phyloP scores from a whole-genome alignment of 1,284 basidiomycete genomes.

The Trichosporon sp. region DNA sequence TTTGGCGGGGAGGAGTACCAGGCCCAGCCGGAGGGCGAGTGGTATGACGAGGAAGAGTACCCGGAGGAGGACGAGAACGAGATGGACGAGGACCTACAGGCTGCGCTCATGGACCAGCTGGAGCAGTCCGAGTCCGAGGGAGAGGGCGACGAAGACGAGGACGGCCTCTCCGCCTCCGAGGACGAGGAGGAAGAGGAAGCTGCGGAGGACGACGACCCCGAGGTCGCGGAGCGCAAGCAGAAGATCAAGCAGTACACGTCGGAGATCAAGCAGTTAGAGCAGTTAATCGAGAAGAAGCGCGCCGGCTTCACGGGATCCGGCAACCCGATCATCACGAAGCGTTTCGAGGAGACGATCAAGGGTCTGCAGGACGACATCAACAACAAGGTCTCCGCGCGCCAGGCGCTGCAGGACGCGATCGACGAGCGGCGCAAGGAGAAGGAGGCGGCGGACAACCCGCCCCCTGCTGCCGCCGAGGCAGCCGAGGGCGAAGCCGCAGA shows the following conservation, averaged over 20 bases:
- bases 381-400: constrained; percentile 69
- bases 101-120: constrained; percentile 45
- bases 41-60: constrained; percentile 43
- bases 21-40: constrained; percentile 46
- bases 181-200: constrained; percentile 72
- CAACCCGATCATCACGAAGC: constrained; percentile 88
- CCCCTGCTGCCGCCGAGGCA: constrained; percentile 25
- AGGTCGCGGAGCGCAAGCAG: constrained; percentile 59
- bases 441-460: constrained; percentile 25
- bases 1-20: constrained; percentile 59
- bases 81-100: constrained; percentile 47
- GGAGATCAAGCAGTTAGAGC: constrained; percentile 86
- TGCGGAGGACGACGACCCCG: constrained; percentile 66
- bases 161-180: constrained; percentile 61
- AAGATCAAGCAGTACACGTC: constrained; percentile 79
- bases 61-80: constrained; percentile 40
- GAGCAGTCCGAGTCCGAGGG: constrained; percentile 39
- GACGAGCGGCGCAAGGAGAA: constrained; percentile 30
- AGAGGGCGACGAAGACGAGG: constrained; percentile 40
- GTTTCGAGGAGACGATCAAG: constrained; percentile 88
- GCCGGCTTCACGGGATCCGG: constrained; percentile 77
- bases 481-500: constrained; percentile 31
- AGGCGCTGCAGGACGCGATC: constrained; percentile 58
- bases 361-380: constrained; percentile 84
- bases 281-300: constrained; percentile 79